Percentiles rank a stretch among this genome's conserved stretches.
Conservation (phyloP, 2,329 filamentous ascomycete species). For the Thelonectria rubi region DNA sequence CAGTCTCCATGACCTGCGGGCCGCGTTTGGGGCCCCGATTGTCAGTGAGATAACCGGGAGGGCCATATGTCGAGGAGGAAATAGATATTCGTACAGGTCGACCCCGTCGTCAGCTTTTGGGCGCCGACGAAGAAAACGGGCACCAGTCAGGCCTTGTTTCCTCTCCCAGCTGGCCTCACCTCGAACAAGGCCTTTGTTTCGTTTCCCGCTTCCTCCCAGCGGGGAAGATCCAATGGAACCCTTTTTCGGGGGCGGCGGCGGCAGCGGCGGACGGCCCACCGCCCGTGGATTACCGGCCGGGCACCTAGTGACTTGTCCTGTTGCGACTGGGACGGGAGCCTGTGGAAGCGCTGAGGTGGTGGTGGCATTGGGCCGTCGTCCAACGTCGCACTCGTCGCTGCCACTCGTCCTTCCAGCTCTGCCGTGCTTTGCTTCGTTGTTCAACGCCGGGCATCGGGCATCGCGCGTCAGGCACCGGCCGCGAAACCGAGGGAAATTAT, state of each 20-base stretch:
- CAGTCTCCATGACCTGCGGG: neutral
- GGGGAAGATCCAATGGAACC: slow-evolving; percentile 6
- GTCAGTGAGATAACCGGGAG: slow-evolving; percentile 5
- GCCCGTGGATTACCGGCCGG: slow-evolving; percentile 14
- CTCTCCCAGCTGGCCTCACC: too few species aligned
- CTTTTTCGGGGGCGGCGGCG: slow-evolving; percentile 3
- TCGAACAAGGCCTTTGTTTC: neutral
- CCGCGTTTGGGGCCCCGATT: neutral
- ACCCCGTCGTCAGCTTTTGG: slow-evolving; percentile 17
- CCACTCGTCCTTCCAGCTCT: too few species aligned
- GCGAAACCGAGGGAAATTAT: neutral
- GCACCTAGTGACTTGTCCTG: slow-evolving; percentile 6
- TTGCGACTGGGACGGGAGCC: too few species aligned
- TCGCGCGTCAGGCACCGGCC: slow-evolving; percentile 6
- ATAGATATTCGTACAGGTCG: slow-evolving; percentile 6
- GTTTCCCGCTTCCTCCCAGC: slow-evolving; percentile 15
- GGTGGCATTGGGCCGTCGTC: slow-evolving; percentile 12
- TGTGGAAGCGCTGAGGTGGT: neutral
- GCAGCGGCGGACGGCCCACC: slow-evolving; percentile 13
- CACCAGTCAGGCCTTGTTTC: too few species aligned
- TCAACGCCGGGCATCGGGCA: slow-evolving; percentile 15
- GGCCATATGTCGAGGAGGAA: neutral
- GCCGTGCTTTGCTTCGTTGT: neutral
- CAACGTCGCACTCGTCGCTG: neutral
- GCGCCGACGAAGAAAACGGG: neutral